Base-by-base conservation (phyloP, 176 grass and related monocot species). In the Puya raimondii region DNA sequence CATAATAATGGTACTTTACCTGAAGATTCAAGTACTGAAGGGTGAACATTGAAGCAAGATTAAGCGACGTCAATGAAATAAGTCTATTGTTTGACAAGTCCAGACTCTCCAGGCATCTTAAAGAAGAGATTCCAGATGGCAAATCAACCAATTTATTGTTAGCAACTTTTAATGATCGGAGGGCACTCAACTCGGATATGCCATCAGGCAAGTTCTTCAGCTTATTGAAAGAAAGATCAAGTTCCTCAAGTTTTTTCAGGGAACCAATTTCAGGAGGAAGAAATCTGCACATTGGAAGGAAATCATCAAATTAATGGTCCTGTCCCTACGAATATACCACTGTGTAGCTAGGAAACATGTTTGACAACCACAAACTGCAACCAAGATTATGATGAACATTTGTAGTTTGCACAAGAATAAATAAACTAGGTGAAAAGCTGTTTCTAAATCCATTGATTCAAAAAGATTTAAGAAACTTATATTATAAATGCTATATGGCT, bases 171-270 rank as follows among this genome's bases (percentile, higher is more conserved):
- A 99, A 76, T 72, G 83, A 79, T 75, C 66, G 85, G 54, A 99
- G 72, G 51, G 84, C 78, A 75, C 70, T 72, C 58, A 90, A 75
- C 47, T 90, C 84, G 47, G 80, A 79, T 78, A 99, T 91, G 84
- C 76, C 83, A 67, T 88, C 90, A 79, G 89, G 89, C 13, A 93
- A 91, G 69, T 76, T 88, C 82, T 99, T 99, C 74, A 99, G 64
- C 80, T 99, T 99, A 77, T 99, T 99, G 81, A 90, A 99, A 47
- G 94, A 99, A 47, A 99, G 77, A 85, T 99, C 89, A 50, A 99
- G 84, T 67, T 99, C 89, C 79, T 99, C 84, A 10, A 99, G 84
- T 51, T 86, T 93, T 59, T 67, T 80, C 26, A 99, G 87, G 48
- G 73, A 84, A 33, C 80, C 84, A 78, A 99, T 88, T 76, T 99